Base-by-base conservation (phyloP, 2,329 filamentous ascomycete species). In the Pyricularia grisea region DNA sequence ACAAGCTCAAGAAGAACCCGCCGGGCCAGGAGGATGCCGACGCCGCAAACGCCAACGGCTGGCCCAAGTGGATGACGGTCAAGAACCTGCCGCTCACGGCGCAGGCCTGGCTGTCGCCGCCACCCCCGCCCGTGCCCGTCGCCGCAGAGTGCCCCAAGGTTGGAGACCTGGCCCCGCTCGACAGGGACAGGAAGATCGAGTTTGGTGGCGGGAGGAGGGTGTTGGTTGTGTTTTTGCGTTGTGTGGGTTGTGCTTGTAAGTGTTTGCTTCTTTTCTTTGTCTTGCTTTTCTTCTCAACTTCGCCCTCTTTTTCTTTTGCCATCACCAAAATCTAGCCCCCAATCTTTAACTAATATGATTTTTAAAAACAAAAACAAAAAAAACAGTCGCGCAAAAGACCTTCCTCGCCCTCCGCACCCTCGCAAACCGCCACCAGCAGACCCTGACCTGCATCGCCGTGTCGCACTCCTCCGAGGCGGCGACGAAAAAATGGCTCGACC, bases 401-500 rank as follows among this genome's bases (percentile, higher is more conserved):
- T 88, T 88, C 74, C 78, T 88, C 70, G 78, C 81, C 70, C 81
- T 88, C 68, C 84, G 86, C 67, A 78, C 83, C 63, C 80, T 88
- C 69, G 81, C 85, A 14, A 85, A 83, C 75, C 82, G 82, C 67
- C 80, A 86, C 72, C 78, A 81, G 67, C 76, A 77, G 72, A 77
- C 78, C 61, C 78, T 88, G 12, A 81, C 80, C 70, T 88, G 85
- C 78, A 79, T 88, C 69, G 86, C 86, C 71, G 79, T 88, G 67
- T 88, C 86, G 28, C 87, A 89, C 77, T 84, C 86, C 58, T 88
- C 86, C 10, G 76, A 79, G 4, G 78, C 81, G 27, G 85, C 87
- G 33, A 88, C 87, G 1, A 76, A 80, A 55, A 84, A 84, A 71
- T 88, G 86, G 86, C 73, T 87, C 65, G 83, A 85, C 71, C 79